Percentiles rank a stretch among this genome's conserved stretches.
These are phyloP conservation scores for Cicer bijugum DNA, from an alignment of 306 rosid species.

Conservation along the genomic window DNA sequence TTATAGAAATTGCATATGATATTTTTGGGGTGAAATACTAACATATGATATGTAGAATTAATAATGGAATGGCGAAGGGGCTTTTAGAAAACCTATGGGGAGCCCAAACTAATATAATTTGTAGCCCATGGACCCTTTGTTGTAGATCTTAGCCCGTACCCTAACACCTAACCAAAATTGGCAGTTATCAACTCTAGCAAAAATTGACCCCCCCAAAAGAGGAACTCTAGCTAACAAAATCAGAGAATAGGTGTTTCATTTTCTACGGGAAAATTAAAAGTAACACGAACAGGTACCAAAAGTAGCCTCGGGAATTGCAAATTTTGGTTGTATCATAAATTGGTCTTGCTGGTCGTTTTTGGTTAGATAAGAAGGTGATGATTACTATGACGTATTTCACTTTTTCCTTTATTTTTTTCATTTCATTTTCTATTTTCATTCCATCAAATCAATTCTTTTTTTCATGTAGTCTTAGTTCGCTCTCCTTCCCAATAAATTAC, in stretches of 20 bases:
- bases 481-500: too few species aligned
- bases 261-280: neutral
- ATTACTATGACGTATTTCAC: slow-evolving; percentile 54
- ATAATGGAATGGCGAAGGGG: too few species aligned
- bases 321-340: slow-evolving; percentile 41
- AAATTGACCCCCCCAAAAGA: neutral
- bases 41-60: too few species aligned
- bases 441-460: neutral
- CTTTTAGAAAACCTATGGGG: neutral
- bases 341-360: slow-evolving; percentile 43
- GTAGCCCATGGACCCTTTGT: neutral
- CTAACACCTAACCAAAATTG: slow-evolving; percentile 2
- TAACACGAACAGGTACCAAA: slow-evolving; percentile 38
- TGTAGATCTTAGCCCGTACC: neutral
- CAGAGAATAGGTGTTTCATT: slow-evolving; percentile 17
- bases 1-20: too few species aligned
- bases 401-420: slow-evolving; percentile 14
- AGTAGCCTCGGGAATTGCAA: slow-evolving; percentile 49
- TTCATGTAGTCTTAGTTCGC: neutral
- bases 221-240: neutral
- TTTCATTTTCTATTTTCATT: neutral
- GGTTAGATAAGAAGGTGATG: slow-evolving; percentile 53
- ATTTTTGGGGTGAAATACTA: too few species aligned
- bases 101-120: neutral
- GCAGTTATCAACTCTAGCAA: slow-evolving; percentile 3